phyloP scores from a whole-genome alignment of 768 basidiomycete species.

The Holtermanniella nyarrowii region DNA sequence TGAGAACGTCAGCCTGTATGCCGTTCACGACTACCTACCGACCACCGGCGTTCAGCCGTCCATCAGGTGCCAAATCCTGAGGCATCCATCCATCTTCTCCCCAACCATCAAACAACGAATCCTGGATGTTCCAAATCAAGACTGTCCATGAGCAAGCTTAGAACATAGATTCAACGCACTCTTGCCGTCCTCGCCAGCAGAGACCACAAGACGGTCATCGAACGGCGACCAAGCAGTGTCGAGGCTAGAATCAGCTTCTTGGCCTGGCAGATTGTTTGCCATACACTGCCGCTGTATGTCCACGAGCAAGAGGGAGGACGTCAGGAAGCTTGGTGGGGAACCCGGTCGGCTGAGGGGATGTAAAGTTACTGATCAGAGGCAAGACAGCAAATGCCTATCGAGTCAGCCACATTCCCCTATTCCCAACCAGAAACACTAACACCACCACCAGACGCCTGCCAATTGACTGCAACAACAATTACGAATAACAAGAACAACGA shows the following conservation, averaged over 20 bases:
- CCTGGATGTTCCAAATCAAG: conserved; percentile 80
- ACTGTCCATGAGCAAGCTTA: conserved; percentile 31
- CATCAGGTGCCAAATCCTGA: conserved; percentile 65
- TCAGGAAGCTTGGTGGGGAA: conserved; percentile 79
- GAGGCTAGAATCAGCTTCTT: conserved; percentile 59
- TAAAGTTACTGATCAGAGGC: conserved; percentile 52
- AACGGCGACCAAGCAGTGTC: conserved; percentile 97
- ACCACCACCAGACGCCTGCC: conserved; percentile 50
- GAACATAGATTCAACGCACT: conserved; percentile 27
- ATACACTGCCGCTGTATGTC: conserved; percentile 44
- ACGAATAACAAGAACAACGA: too few relatives aligned
- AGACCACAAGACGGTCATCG: conserved; percentile 80
- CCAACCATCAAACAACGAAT: conserved; percentile 70
- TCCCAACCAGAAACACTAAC: conserved; percentile 12
- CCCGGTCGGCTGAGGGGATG: conserved; percentile 51
- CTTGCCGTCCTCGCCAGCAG: conserved; percentile 89
- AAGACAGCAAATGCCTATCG: conserved; percentile 76
- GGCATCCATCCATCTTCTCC: conserved; percentile 71
- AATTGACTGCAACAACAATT: too few relatives aligned
- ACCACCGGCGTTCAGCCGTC: conserved; percentile 35
- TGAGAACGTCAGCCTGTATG: conserved; percentile 34
- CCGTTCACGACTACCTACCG: conserved; percentile 14
- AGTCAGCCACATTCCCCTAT: conserved; percentile 1
- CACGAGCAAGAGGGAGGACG: conserved; percentile 78
- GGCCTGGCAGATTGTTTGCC: conserved; percentile 41